Evolutionary conservation across 2,329 filamentous ascomycete species (phyloP).

Genomic region (Drechmeria coniospora): DNA sequence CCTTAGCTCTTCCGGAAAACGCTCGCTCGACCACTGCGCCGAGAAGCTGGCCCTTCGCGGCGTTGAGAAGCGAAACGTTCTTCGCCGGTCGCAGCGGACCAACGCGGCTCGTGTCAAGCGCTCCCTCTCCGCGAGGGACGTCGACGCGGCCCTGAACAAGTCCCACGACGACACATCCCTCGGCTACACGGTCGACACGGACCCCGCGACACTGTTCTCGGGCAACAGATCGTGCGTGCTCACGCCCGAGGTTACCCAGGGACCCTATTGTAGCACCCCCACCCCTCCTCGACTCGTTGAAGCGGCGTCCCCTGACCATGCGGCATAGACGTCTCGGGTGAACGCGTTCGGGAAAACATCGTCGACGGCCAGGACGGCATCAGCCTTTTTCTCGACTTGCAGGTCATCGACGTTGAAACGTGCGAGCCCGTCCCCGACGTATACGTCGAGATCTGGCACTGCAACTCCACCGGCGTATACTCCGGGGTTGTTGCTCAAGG

Average conservation of each 20-base stretch:
- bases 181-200: constrained; percentile 15
- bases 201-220: constrained; percentile 19
- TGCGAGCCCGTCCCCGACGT: constrained; percentile 25
- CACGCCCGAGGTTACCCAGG: constrained; percentile 33
- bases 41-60: constrained; percentile 30
- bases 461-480: constrained; percentile 32
- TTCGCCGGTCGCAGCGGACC: constrained; percentile 25
- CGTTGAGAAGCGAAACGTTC: constrained; percentile 25
- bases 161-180: constrained; percentile 21
- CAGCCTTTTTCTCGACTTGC: constrained; percentile 25
- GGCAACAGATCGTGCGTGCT: constrained; percentile 29
- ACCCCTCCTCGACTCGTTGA: not conserved
- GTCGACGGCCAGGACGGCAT: constrained; percentile 25
- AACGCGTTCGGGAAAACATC: constrained; percentile 20
- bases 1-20: constrained; percentile 18
- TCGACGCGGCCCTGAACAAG: constrained; percentile 16
- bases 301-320: not conserved
- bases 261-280: constrained; percentile 23
- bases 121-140: constrained; percentile 14
- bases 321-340: constrained; percentile 14
- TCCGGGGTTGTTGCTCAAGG: constrained; percentile 21
- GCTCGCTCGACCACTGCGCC: constrained; percentile 30
- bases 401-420: constrained; percentile 27
- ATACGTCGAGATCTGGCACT: constrained; percentile 30
- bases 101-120: constrained; percentile 25